A percentile compares a stretch with the other conserved stretches of the same genome.
phyloP scores from a whole-genome alignment of 805 yeast species.

The Candida ficus region DNA sequence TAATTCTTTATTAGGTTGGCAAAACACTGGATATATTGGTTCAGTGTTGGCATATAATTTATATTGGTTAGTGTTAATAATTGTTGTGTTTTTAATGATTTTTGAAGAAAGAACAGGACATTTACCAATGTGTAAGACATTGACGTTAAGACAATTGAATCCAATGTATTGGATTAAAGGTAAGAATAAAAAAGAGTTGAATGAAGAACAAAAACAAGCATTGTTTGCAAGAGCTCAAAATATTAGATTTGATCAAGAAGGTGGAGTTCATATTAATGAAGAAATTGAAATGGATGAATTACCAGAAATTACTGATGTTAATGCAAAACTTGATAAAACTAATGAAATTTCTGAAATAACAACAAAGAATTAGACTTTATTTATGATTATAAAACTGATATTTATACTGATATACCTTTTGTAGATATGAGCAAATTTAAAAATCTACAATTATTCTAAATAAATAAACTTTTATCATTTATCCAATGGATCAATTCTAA shows the following conservation, averaged over 20 bases:
- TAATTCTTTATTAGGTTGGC: conserved; percentile 95
- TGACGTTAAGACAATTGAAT: conserved; percentile 48
- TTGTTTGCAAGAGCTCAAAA: conserved; percentile 43
- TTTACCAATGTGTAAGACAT: conserved; percentile 58
- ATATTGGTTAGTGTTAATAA: conserved; percentile 75
- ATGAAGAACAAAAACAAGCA: conserved; percentile 45
- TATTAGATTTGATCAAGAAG: conserved; percentile 31
- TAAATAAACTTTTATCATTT: conserved; percentile 4
- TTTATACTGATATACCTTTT: too few species aligned
- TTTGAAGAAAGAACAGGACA: conserved; percentile 84
- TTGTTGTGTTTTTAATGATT: conserved; percentile 53
- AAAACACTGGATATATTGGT: conserved; percentile 91
- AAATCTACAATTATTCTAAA: too few species aligned
- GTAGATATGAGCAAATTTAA: too few species aligned
- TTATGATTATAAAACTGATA: too few species aligned
- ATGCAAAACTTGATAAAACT: too few species aligned
- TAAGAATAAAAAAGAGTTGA: conserved; percentile 56
- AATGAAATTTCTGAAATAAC: too few species aligned
- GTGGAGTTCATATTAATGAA: conserved; percentile 18
- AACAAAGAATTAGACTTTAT: too few species aligned
- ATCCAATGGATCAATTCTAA: conserved; percentile 52
- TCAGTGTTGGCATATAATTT: conserved; percentile 83
- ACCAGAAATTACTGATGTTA: too few species aligned
- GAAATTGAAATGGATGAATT: too few species aligned
- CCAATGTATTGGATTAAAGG: conserved; percentile 71